These are phyloP conservation scores for Selenicereus undatus DNA, from an alignment of 148 eudicot species.

Conservation along the genomic window DNA sequence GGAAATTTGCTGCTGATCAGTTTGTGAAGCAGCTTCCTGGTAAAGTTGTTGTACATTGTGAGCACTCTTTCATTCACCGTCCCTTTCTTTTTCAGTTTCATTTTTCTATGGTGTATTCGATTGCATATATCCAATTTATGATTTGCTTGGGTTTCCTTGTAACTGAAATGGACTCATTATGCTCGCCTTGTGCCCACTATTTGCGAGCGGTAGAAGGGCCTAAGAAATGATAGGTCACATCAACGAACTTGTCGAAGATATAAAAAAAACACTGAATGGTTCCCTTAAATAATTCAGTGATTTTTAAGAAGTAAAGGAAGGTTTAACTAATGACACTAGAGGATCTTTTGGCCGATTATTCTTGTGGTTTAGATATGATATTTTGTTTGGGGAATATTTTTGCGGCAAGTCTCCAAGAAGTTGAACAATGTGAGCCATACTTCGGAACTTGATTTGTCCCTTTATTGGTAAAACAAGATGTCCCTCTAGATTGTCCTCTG, in stretches of 20 bases:
- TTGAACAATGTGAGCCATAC: too few relatives aligned
- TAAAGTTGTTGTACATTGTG: constrained; percentile 77
- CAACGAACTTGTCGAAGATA: neutral
- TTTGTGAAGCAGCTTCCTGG: constrained; percentile 74
- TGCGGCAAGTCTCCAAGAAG: too few relatives aligned
- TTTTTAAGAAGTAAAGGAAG: too few relatives aligned
- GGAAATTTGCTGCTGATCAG: constrained; percentile 86
- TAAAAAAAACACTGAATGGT: too few relatives aligned
- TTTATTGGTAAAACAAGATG: too few relatives aligned
- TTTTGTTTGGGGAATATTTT: too few relatives aligned
- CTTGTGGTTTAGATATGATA: too few relatives aligned
- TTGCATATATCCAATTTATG: neutral
- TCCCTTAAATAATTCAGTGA: too few relatives aligned
- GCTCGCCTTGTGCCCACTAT: neutral
- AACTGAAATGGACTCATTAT: neutral
- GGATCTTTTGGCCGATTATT: too few relatives aligned
- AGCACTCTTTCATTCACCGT: constrained; percentile 25
- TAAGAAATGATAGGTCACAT: neutral
- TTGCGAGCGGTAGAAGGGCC: neutral
- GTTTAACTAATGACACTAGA: too few relatives aligned
- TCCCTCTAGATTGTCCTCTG: too few relatives aligned
- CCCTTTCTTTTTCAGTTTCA: neutral
- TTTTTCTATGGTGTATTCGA: neutral
- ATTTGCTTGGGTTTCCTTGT: neutral
- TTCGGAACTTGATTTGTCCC: too few relatives aligned